Evolutionary conservation across 2,329 filamentous ascomycete genomes (phyloP), one percentile per base, ranked within the genome.

Genomic region (Aspergillus brasiliensis): DNA sequence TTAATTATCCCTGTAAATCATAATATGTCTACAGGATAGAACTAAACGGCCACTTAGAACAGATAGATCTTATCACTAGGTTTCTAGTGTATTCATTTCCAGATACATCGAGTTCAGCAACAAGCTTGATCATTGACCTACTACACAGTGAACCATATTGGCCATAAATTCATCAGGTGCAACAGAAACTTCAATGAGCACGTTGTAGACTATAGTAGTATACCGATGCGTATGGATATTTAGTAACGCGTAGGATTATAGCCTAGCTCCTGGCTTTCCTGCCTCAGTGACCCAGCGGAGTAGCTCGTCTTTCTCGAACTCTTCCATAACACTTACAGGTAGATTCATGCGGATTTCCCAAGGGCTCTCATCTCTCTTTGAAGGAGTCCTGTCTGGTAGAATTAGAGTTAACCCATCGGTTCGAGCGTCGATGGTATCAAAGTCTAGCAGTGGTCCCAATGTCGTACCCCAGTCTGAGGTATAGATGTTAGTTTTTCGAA

Each of bases 311-410:
- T 19, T 27, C 46, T n/a, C 23, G 27, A 49, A 49, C 15, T 31
- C 23, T 3, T 49, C 25, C 46, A 49, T 49, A n/a, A 10, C 46
- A n/a, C n/a, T n/a, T 6, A 31, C 15, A 1, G 46, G n/a, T 8
- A 49, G 13, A 5, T 25, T 49, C 8, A 49, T 27, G n/a, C 46
- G 46, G 15, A 49, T 6, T 17, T 49, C 46, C 46, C 46, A 49
- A 11, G 4, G 3, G 11, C 25, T 49, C 15, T 49, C 25, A 8
- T 25, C 15, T 31, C 11, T n/a, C 15, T 8, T 49, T 8, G 23
- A 3, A 8, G 46, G 25, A 5, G 5, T 15, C 10, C n/a, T 49
- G 3, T n/a, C 25, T 5, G 46, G 46, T 28, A 49, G 4, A 1
- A 49, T 49, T 2, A 49, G 15, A 5, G n/a, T 28, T 5, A 49